Evolutionary conservation across 2,329 filamentous ascomycete genomes (phyloP).

Genomic region (Scedosporium minutisporum): DNA sequence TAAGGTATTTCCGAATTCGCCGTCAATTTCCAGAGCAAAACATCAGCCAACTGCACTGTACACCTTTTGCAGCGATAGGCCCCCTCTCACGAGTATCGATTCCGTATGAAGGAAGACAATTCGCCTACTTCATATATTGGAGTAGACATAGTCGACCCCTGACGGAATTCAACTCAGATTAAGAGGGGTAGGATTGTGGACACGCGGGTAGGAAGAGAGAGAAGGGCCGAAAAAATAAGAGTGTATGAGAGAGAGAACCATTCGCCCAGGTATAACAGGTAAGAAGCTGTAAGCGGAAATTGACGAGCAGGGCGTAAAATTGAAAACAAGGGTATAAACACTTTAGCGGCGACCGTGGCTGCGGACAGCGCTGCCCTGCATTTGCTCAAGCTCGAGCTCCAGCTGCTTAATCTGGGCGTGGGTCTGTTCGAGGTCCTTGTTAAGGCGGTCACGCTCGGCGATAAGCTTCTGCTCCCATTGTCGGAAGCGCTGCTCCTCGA

Average conservation of each 20-base stretch:
- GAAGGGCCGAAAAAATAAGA: too few species aligned
- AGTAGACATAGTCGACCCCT: not conserved
- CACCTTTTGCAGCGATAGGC: not conserved
- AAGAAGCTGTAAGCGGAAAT: not conserved
- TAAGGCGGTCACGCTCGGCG: slow-evolving; percentile 93
- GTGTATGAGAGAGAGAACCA: not conserved
- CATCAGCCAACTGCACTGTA: not conserved
- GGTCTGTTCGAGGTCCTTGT: slow-evolving; percentile 98
- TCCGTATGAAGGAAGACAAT: not conserved
- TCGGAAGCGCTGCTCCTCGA: slow-evolving; percentile 98
- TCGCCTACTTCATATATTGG: not conserved
- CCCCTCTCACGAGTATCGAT: not conserved
- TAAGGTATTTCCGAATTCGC: slow-evolving; percentile 1
- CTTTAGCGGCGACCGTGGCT: slow-evolving; percentile 83
- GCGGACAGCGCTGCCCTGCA: slow-evolving; percentile 84
- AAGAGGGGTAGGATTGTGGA: not conserved
- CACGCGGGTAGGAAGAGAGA: not conserved
- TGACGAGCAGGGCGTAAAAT: not conserved
- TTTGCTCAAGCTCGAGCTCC: slow-evolving; percentile 83
- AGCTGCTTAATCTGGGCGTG: slow-evolving; percentile 89
- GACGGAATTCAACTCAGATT: not conserved
- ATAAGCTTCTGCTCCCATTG: slow-evolving; percentile 99
- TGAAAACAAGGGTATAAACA: not conserved
- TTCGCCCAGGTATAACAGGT: not conserved
- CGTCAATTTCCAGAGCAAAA: not conserved